phyloP scores from a whole-genome alignment of 306 rosid genomes.

The Prunus dulcis region DNA sequence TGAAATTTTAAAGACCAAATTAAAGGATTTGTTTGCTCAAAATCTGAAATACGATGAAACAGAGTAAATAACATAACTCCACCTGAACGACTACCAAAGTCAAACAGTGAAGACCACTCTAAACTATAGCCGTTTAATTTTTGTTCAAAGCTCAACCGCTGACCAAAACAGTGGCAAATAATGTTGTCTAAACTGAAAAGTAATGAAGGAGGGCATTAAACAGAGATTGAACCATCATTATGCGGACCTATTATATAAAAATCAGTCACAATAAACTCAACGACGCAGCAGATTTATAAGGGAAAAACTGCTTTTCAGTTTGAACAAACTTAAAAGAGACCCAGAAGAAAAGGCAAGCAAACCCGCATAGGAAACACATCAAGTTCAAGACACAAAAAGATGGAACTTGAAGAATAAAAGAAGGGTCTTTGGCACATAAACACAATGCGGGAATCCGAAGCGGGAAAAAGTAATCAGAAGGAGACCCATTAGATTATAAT shows the following conservation, averaged over 20 bases:
- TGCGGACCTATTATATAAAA: neutral
- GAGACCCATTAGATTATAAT: neutral
- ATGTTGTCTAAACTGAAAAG: neutral
- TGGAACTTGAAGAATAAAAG: constrained; percentile 6
- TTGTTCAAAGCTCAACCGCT: neutral
- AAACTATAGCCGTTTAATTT: neutral
- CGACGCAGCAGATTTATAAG: neutral
- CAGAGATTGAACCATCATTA: constrained; percentile 1
- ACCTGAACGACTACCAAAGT: neutral
- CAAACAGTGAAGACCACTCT: neutral
- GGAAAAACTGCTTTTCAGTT: neutral
- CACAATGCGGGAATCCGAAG: neutral
- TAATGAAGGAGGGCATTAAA: neutral
- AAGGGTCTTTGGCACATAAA: neutral
- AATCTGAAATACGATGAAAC: neutral
- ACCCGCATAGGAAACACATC: constrained; percentile 11
- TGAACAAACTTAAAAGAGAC: neutral
- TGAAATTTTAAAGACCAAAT: neutral
- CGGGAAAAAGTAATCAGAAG: neutral
- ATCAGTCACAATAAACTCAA: neutral
- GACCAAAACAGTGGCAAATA: neutral
- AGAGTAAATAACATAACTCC: neutral
- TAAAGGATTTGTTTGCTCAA: neutral
- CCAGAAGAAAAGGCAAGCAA: neutral
- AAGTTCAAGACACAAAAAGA: neutral